These are phyloP conservation scores for Epichloe typhina DNA, from an alignment of 2,329 filamentous ascomycete genomes.

Conservation along the genomic window DNA sequence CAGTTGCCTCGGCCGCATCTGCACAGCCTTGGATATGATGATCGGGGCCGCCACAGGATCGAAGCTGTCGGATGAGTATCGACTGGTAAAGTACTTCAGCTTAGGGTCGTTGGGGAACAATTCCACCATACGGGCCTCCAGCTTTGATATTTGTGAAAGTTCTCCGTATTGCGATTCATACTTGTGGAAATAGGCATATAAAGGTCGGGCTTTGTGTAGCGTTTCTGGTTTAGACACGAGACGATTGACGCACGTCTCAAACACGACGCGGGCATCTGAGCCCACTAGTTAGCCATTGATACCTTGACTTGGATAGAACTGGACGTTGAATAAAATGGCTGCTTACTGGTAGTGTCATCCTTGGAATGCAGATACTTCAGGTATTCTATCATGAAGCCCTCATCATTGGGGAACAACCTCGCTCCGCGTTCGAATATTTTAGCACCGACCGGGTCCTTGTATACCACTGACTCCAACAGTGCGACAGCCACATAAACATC, in stretches of 20 bases:
- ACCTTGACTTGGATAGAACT: neutral
- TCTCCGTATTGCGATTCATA: conserved; percentile 94
- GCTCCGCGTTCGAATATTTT: conserved; percentile 95
- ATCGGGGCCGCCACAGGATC: conserved; percentile 71
- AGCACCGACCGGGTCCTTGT: conserved; percentile 81
- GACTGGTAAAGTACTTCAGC: conserved; percentile 59
- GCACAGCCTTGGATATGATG: conserved; percentile 67
- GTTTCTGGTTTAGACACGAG: conserved; percentile 66
- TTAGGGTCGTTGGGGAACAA: conserved; percentile 82
- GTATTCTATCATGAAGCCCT: conserved; percentile 88
- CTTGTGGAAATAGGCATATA: conserved; percentile 87
- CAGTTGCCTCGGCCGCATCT: conserved; percentile 55
- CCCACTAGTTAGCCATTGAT: conserved; percentile 8
- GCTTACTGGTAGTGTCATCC: conserved; percentile 85
- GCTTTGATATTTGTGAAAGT: conserved; percentile 73
- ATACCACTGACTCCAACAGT: conserved; percentile 87
- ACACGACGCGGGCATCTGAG: conserved; percentile 82
- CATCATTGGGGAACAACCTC: conserved; percentile 86
- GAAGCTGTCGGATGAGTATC: conserved; percentile 60
- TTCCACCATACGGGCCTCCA: conserved; percentile 86
- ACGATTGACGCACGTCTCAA: conserved; percentile 82
- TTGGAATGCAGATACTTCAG: conserved; percentile 86
- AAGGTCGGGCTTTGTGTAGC: conserved; percentile 61
- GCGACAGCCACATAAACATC: conserved; percentile 93
- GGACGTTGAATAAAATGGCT: conserved; percentile 22